Conservation (phyloP, 2,329 filamentous ascomycete species). For the Blastomyces silverae region DNA sequence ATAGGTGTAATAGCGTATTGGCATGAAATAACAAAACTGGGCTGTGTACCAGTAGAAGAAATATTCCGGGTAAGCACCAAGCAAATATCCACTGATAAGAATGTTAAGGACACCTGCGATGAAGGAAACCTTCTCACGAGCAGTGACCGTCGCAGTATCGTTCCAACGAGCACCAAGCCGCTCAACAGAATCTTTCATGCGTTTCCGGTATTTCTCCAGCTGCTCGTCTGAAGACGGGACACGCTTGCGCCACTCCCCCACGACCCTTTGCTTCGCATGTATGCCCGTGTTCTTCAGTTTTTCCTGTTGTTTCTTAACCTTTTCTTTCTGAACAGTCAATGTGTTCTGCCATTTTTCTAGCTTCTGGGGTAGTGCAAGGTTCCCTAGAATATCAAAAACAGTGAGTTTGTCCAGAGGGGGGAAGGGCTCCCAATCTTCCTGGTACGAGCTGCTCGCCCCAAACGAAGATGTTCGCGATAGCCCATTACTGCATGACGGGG, state of each 20-base stretch:
- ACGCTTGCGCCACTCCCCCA: constrained; percentile 85
- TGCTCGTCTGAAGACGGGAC: constrained; percentile 86
- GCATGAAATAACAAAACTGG: constrained; percentile 93
- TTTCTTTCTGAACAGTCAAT: constrained; percentile 74
- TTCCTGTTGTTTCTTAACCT: constrained; percentile 74
- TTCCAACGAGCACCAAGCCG: constrained; percentile 80
- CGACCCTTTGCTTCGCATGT: constrained; percentile 77
- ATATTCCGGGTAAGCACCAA: constrained; percentile 74
- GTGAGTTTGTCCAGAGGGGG: constrained; percentile 84
- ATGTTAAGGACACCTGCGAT: constrained; percentile 96
- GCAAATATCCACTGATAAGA: constrained; percentile 89
- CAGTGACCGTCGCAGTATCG: constrained; percentile 77
- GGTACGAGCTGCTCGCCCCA: constrained; percentile 76
- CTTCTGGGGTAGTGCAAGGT: constrained; percentile 79
- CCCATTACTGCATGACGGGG: constrained; percentile 48
- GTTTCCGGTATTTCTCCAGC: constrained; percentile 79
- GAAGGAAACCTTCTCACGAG: constrained; percentile 91
- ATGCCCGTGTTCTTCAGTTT: constrained; percentile 68
- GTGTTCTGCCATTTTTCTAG: constrained; percentile 84
- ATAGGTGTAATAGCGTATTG: constrained; percentile 86
- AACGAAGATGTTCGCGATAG: constrained; percentile 73
- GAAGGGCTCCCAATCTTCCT: constrained; percentile 80
- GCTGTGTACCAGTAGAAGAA: constrained; percentile 90
- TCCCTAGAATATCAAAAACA: constrained; percentile 89
- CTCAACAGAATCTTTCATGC: constrained; percentile 84